Conservation (phyloP, 257 asterid species). For the Ilex asprella region DNA sequence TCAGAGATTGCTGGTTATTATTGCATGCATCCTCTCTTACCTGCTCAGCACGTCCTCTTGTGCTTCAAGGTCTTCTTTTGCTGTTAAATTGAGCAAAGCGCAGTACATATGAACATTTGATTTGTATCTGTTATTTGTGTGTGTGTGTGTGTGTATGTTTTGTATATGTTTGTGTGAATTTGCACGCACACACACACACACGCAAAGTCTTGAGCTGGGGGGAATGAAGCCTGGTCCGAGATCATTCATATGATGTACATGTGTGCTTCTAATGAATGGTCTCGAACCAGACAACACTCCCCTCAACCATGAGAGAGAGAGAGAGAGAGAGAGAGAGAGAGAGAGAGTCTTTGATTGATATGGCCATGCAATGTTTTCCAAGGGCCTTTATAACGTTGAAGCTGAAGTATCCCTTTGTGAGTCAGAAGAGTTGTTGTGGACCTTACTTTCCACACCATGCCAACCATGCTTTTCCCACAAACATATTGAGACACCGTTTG, state of each 20-base stretch:
- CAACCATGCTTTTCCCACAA: conserved; percentile 13
- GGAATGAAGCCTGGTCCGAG: conserved; percentile 97
- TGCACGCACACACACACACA: no score
- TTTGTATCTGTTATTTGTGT: no score
- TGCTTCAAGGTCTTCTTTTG: no score
- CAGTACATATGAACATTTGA: no score
- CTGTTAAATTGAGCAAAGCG: no score
- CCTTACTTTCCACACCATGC: conserved; percentile 12
- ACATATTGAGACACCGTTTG: background rate
- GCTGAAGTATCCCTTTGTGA: conserved; percentile 6
- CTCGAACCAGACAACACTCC: conserved; percentile 47
- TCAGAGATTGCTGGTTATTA: no score
- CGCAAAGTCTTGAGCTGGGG: conserved; percentile 16
- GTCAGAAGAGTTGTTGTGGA: conserved; percentile 10
- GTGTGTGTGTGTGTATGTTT: no score
- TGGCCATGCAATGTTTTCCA: conserved; percentile 23
- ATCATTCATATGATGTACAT: conserved; percentile 26
- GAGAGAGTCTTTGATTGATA: conserved; percentile 14
- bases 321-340: background rate
- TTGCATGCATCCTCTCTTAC: no score
- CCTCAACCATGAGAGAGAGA: conserved; percentile 29
- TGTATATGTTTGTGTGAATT: no score
- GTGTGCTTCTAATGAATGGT: conserved; percentile 17
- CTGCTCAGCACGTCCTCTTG: no score
- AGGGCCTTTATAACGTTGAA: conserved; percentile 7